These are phyloP conservation scores for Diaporthe helianthi DNA, from an alignment of 2,329 filamentous ascomycete species.

Conservation along the genomic window DNA sequence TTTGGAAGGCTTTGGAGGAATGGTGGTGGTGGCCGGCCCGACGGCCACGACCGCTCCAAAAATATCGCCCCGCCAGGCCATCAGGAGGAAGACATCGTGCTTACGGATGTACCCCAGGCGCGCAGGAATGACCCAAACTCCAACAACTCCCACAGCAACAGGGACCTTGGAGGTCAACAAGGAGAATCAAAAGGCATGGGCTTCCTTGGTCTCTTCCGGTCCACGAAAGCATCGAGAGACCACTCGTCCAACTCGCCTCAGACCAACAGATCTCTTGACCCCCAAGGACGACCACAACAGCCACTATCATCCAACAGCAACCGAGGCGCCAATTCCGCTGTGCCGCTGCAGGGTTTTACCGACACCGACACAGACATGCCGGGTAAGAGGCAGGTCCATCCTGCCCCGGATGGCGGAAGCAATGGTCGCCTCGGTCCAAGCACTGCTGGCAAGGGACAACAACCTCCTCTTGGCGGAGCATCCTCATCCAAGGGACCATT, in stretches of 20 bases:
- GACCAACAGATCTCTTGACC: not conserved
- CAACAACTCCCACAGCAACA: not conserved
- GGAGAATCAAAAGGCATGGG: slow-evolving; percentile 10
- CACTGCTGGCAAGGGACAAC: not conserved
- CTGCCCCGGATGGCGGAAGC: not conserved
- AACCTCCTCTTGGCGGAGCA: not conserved
- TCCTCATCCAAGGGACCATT: slow-evolving; percentile 3
- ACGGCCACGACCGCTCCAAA: slow-evolving; percentile 23
- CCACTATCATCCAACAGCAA: slow-evolving; percentile 2
- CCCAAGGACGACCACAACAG: not conserved
- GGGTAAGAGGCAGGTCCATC: not conserved
- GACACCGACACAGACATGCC: not conserved
- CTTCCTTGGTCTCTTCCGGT: slow-evolving; percentile 15
- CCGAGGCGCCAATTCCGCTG: slow-evolving; percentile 23
- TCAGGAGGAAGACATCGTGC: slow-evolving; percentile 22
- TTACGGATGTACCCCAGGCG: slow-evolving; percentile 16
- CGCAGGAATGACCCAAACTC: slow-evolving; percentile 10
- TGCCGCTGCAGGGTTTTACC: slow-evolving; percentile 6
- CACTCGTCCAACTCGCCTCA: not conserved
- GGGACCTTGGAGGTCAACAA: slow-evolving; percentile 7
- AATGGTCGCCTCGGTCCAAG: slow-evolving; percentile 8
- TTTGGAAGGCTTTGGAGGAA: slow-evolving; percentile 24
- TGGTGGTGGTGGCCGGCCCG: slow-evolving; percentile 6
- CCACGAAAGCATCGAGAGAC: slow-evolving; percentile 6
- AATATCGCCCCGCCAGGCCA: slow-evolving; percentile 24